Conservation (phyloP, 1,284 basidiomycete species). For the Trichosporon coremiiforme region DNA sequence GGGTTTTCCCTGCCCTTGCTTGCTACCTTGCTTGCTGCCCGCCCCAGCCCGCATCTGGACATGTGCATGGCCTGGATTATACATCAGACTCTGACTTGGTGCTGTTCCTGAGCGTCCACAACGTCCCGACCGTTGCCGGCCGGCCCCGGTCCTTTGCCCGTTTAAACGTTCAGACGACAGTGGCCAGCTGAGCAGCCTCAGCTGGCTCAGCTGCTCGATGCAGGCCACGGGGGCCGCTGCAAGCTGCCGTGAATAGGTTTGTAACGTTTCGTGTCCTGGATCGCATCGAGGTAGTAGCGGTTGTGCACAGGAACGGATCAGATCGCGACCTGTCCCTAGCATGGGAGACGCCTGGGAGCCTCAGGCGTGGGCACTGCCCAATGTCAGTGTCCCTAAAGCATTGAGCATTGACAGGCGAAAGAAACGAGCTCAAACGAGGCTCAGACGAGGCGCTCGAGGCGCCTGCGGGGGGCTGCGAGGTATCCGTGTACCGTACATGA, state of each 20-base stretch:
- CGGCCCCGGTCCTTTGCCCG: constrained; percentile 5
- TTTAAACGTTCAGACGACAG: not conserved
- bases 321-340: constrained; percentile 11
- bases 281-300: constrained; percentile 16
- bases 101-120: constrained; percentile 5
- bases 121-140: constrained; percentile 3
- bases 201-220: too few relatives aligned
- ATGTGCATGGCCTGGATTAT: not conserved
- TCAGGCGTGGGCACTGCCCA: not conserved
- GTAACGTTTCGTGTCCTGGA: not conserved
- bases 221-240: not conserved
- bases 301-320: constrained; percentile 16
- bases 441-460: constrained; percentile 10
- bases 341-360: not conserved
- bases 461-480: not conserved
- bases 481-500: constrained; percentile 4
- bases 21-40: not conserved
- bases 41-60: not conserved
- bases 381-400: constrained; percentile 10
- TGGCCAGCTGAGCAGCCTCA: too few relatives aligned
- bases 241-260: not conserved
- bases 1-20: not conserved
- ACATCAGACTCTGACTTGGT: not conserved
- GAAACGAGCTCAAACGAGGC: constrained; percentile 6
- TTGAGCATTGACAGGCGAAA: not conserved